A percentile compares a stretch with the other conserved stretches of the same genome.
Evolutionary conservation across 768 basidiomycete species (phyloP).

Genomic region (Lactarius indigo): DNA sequence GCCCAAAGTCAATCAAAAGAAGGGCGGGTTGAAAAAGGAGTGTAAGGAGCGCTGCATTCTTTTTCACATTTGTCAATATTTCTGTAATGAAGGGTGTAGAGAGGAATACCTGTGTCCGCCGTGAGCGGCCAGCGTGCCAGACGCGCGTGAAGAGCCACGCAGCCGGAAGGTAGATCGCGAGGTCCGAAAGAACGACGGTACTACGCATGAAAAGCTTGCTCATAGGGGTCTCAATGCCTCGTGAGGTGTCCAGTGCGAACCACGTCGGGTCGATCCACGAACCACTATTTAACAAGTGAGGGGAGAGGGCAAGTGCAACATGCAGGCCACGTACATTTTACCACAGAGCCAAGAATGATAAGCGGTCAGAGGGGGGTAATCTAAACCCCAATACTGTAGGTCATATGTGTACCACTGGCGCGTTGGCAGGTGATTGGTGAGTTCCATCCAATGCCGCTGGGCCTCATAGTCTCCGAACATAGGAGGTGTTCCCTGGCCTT

Average conservation of each 20-base stretch:
- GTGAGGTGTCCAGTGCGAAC: constrained; percentile 67
- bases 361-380: constrained; percentile 92
- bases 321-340: constrained; percentile 49
- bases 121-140: constrained; percentile 69
- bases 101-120: constrained; percentile 66
- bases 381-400: constrained; percentile 88
- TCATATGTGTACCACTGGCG: constrained; percentile 87
- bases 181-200: constrained; percentile 67
- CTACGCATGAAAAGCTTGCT: constrained; percentile 79
- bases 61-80: not conserved
- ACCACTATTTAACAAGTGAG: constrained; percentile 38
- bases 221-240: constrained; percentile 63
- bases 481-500: constrained; percentile 73
- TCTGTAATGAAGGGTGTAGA: not conserved
- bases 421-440: constrained; percentile 73
- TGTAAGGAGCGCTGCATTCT: constrained; percentile 67
- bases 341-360: constrained; percentile 87
- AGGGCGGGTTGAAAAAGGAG: constrained; percentile 82
- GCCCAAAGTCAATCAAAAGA: constrained; percentile 84
- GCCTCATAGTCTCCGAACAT: constrained; percentile 94
- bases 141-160: constrained; percentile 59
- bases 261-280: constrained; percentile 52
- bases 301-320: not conserved
- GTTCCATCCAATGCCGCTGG: constrained; percentile 93
- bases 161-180: constrained; percentile 71